A percentile compares a stretch with the other conserved stretches of the same genome.
Evolutionary conservation across 2,329 filamentous ascomycete species (phyloP).

Genomic region (Zymoseptoria brevis): DNA sequence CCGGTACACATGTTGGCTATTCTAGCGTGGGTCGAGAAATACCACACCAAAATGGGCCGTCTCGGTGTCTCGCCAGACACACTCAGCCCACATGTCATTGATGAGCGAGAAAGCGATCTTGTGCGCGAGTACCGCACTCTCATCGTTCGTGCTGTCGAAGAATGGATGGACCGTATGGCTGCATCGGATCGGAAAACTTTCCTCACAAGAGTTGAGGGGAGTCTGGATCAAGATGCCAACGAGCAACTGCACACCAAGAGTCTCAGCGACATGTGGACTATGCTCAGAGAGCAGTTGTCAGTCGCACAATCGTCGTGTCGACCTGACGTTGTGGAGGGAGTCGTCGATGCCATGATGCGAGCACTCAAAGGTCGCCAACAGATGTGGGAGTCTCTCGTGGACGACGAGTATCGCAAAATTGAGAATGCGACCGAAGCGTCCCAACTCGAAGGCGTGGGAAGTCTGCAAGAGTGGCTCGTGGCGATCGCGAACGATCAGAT

Average conservation of each 20-base stretch:
- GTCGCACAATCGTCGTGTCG: constrained; percentile 79
- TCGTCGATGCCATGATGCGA: constrained; percentile 91
- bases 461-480: constrained; percentile 80
- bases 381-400: constrained; percentile 79
- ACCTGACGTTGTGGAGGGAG: constrained; percentile 84
- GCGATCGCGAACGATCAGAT: constrained; percentile 98
- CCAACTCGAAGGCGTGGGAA: constrained; percentile 64
- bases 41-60: constrained; percentile 92
- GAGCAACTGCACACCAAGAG: constrained; percentile 89
- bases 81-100: constrained; percentile 78
- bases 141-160: constrained; percentile 89
- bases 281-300: constrained; percentile 86
- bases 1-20: constrained; percentile 85
- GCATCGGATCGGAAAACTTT: constrained; percentile 75
- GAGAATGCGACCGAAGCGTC: constrained; percentile 49
- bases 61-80: constrained; percentile 69
- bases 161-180: constrained; percentile 95
- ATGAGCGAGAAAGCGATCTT: constrained; percentile 81
- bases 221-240: constrained; percentile 79
- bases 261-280: constrained; percentile 90
- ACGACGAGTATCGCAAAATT: constrained; percentile 73
- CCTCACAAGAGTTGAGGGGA: constrained; percentile 65
- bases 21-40: constrained; percentile 90
- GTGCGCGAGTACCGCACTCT: constrained; percentile 90
- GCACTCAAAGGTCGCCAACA: constrained; percentile 75